Evolutionary conservation across 345 rosid species (phyloP).

Genomic region (Citropsis articulata): DNA sequence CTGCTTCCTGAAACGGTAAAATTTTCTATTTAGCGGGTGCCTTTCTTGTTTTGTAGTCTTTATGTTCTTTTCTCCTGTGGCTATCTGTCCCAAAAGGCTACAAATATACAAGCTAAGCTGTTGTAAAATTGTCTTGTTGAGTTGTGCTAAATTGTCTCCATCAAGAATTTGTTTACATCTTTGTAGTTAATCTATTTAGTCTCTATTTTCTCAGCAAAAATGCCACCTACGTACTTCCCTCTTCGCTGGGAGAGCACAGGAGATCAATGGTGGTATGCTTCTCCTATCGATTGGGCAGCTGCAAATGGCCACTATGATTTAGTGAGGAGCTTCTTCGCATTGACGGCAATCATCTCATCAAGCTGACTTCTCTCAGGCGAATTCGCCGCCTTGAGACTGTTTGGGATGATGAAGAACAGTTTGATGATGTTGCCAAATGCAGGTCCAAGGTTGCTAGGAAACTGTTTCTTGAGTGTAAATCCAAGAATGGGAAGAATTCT

Average conservation of each 20-base stretch:
- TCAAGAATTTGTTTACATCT: not conserved
- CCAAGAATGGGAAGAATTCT: constrained; percentile 51
- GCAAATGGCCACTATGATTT: constrained; percentile 90
- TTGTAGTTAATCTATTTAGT: not conserved
- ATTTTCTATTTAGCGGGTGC: not conserved
- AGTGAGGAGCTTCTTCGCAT: constrained; percentile 83
- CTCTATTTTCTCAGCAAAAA: constrained; percentile 8
- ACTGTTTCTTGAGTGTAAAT: constrained; percentile 62
- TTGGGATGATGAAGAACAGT: constrained; percentile 80
- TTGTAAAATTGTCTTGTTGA: constrained; percentile 9
- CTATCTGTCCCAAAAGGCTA: not conserved
- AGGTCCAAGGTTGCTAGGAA: constrained; percentile 68
- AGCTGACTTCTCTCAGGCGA: constrained; percentile 89
- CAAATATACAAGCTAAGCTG: not conserved
- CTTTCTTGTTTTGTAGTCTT: not conserved
- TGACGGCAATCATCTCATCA: constrained; percentile 82
- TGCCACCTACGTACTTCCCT: constrained; percentile 77
- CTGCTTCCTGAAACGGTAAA: not conserved
- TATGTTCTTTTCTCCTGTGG: not conserved
- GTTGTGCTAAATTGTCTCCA: constrained; percentile 1
- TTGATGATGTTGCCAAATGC: constrained; percentile 64
- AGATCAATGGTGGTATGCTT: constrained; percentile 99
- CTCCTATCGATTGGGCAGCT: constrained; percentile 92
- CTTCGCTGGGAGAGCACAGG: constrained; percentile 96
- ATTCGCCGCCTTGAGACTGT: constrained; percentile 91